Evolutionary conservation across 768 basidiomycete genomes (phyloP).

Genomic region (Hydnomerulius pinastri): DNA sequence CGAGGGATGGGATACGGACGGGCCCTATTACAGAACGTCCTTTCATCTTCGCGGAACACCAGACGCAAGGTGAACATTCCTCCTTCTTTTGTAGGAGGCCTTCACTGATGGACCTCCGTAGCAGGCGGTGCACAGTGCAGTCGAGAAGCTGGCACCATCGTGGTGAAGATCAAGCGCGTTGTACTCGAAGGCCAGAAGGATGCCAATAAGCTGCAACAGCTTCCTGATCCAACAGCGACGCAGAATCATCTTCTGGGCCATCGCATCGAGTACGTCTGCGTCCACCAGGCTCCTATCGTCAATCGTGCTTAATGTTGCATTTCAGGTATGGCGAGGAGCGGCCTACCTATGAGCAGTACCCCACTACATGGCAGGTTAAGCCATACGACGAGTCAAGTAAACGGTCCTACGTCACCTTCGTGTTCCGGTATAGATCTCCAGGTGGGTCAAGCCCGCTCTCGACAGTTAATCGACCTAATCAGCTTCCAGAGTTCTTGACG

Average conservation of each 20-base stretch:
- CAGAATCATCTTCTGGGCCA: slow-evolving; percentile 42
- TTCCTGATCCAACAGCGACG: slow-evolving; percentile 40
- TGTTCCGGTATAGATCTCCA: slow-evolving; percentile 62
- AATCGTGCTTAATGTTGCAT: slow-evolving; percentile 7
- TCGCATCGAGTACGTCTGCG: slow-evolving; percentile 44
- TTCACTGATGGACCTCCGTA: slow-evolving; percentile 1
- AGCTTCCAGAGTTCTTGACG: slow-evolving; percentile 47
- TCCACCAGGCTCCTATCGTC: neutral
- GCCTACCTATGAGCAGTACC: slow-evolving; percentile 40
- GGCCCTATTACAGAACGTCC: slow-evolving; percentile 54
- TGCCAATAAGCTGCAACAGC: slow-evolving; percentile 44
- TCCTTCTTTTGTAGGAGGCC: neutral
- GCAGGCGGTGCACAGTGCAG: slow-evolving; percentile 22
- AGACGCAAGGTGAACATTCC: slow-evolving; percentile 36
- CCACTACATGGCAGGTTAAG: slow-evolving; percentile 55
- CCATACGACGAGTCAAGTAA: slow-evolving; percentile 43
- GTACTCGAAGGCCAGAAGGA: slow-evolving; percentile 32
- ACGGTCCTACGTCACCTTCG: slow-evolving; percentile 61
- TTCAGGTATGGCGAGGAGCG: slow-evolving; percentile 53
- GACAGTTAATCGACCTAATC: neutral
- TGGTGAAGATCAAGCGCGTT: slow-evolving; percentile 46
- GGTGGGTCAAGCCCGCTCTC: slow-evolving; percentile 37
- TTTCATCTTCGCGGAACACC: slow-evolving; percentile 55
- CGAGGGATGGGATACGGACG: slow-evolving; percentile 54
- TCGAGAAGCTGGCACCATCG: slow-evolving; percentile 52